A percentile compares a stretch with the other conserved stretches of the same genome.
Conservation (phyloP, 768 basidiomycete genomes). For the Holtermanniella nyarrowii region DNA sequence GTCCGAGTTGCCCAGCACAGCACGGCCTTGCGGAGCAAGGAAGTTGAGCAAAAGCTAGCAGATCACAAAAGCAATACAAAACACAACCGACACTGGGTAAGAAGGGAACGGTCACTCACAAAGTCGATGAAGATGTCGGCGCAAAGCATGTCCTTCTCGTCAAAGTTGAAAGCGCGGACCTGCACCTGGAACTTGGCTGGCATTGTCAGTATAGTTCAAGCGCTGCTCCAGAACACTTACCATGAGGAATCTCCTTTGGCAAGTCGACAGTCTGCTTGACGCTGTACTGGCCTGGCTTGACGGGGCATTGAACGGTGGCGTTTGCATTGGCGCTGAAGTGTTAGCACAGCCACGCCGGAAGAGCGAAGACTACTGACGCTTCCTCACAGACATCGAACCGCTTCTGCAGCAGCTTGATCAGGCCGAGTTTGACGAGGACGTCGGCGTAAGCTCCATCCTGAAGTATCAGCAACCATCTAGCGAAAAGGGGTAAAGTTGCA, state of each 20-base stretch:
- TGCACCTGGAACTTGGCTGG: slow-evolving; percentile 73
- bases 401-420: slow-evolving; percentile 77
- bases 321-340: slow-evolving; percentile 58
- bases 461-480: neutral
- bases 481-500: neutral
- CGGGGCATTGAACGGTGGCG: slow-evolving; percentile 71
- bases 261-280: slow-evolving; percentile 73
- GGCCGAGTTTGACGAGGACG: slow-evolving; percentile 83
- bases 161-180: slow-evolving; percentile 58
- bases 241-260: slow-evolving; percentile 83
- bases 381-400: slow-evolving; percentile 83
- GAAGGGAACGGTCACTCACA: slow-evolving; percentile 18
- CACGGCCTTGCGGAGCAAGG: neutral
- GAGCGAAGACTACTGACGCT: slow-evolving; percentile 54
- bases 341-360: slow-evolving; percentile 3
- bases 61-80: neutral
- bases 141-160: slow-evolving; percentile 70
- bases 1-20: no score
- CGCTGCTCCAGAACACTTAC: slow-evolving; percentile 26
- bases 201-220: neutral
- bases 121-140: slow-evolving; percentile 71
- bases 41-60: neutral
- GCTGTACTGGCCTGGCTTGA: slow-evolving; percentile 58
- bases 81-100: neutral
- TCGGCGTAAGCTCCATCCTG: slow-evolving; percentile 87